phyloP scores from a whole-genome alignment of 148 eudicot genomes.

The Camellia sinensis region DNA sequence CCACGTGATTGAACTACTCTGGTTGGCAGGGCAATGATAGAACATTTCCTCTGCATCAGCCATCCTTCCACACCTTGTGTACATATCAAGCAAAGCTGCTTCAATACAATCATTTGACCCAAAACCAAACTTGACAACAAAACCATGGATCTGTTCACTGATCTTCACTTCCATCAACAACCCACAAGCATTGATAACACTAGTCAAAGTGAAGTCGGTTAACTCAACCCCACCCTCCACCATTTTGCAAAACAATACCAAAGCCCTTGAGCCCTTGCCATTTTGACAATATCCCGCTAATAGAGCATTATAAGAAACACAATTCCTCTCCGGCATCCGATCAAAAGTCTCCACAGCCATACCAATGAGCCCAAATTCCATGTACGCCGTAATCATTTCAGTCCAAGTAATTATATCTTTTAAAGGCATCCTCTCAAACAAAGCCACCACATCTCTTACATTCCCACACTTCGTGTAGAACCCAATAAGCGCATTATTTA shows the following conservation, averaged over 20 bases:
- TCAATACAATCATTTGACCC: slow-evolving; percentile 46
- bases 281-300: slow-evolving; percentile 72
- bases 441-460: slow-evolving; percentile 44
- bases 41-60: slow-evolving; percentile 66
- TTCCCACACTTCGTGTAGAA: slow-evolving; percentile 67
- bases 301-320: slow-evolving; percentile 65
- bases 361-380: slow-evolving; percentile 72
- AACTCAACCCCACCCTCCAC: slow-evolving; percentile 55
- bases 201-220: slow-evolving; percentile 64
- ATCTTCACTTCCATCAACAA: slow-evolving; percentile 40
- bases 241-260: slow-evolving; percentile 60
- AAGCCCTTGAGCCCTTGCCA: slow-evolving; percentile 48
- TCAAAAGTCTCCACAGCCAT: slow-evolving; percentile 54
- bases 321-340: slow-evolving; percentile 67
- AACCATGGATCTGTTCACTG: slow-evolving; percentile 73
- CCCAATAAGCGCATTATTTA: slow-evolving; percentile 63
- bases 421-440: slow-evolving; percentile 57
- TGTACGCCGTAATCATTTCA: slow-evolving; percentile 65
- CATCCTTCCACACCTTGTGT: slow-evolving; percentile 76
- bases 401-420: slow-evolving; percentile 81
- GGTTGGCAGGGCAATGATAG: slow-evolving; percentile 21
- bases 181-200: slow-evolving; percentile 65
- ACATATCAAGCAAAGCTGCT: slow-evolving; percentile 81
- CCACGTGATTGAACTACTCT: slow-evolving; percentile 38
- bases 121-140: slow-evolving; percentile 65